Base-by-base conservation (phyloP, 2,329 filamentous ascomycete species). In the Huntiella savannae region DNA sequence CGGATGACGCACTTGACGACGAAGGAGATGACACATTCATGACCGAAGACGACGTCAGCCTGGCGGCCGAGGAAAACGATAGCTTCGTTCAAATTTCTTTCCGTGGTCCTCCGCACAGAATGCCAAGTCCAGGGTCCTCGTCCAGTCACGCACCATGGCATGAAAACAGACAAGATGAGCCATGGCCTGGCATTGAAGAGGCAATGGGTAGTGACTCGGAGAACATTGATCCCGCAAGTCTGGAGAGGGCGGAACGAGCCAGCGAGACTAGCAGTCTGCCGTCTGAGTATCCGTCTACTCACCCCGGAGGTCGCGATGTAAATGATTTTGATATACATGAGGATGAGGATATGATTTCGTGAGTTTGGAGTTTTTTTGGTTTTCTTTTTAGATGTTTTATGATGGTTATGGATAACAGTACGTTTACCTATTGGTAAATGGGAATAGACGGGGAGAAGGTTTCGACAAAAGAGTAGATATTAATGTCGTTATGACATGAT, bases 141-240 rank as follows among this genome's bases (percentile, higher is more conserved):
- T n/a, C 35, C 17, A 45, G n/a, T 22, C 35, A 15, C 19, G 22
- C 5, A 32, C 37, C 33, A 33, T 48, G 42, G 41, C 42, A 45
- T 37, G 59, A 56, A 48, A 52, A 62, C 17, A 69, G 69, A 1
- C 70, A 75, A 53, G 73, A 76, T 50, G 67, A 74, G 49, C 64
- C 65, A 2, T 73, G 71, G 69, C 68, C 65, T 0, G 72, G 72
- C 6, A 70, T 75, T 42, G 70, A 74, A 50, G 71, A 70, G 47
- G 59, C 59, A 45, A 41, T 43, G 40, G 22, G 22, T 15, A 64
- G 62, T 1, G 66, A 73, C 43, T 63, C 61, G 2, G 71, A 75
- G 53, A 73, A 74, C 48, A 56, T 67, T 33, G 66, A 73, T 40
- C 69, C 69, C 2, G 19, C 22, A 10, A 38, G 33, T 34, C 13